These are phyloP conservation scores for Xanthoconium separans DNA, from an alignment of 1,284 basidiomycete genomes.

Conservation along the genomic window DNA sequence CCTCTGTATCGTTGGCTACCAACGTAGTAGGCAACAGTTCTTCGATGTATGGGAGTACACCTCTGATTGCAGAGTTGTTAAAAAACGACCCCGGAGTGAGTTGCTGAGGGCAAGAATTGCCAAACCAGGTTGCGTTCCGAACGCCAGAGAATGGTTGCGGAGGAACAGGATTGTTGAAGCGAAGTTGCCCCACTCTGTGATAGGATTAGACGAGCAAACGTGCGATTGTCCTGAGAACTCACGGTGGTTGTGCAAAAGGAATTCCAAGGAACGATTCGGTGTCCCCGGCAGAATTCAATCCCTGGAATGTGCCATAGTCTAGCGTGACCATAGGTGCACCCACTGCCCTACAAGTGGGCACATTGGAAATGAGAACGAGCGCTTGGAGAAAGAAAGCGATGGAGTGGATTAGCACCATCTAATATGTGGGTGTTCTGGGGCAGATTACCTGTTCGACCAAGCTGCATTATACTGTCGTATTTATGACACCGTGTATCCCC, in stretches of 20 bases:
- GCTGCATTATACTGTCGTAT: neutral
- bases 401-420: neutral
- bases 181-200: conserved; percentile 15
- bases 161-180: conserved; percentile 13
- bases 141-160: neutral
- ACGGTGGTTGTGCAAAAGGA: conserved; percentile 25
- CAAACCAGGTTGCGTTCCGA: neutral
- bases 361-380: neutral
- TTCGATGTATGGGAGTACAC: neutral
- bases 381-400: neutral
- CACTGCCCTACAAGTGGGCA: neutral
- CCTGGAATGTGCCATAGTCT: conserved; percentile 21
- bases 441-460: neutral
- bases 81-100: neutral
- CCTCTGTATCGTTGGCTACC: neutral
- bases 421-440: neutral
- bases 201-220: neutral
- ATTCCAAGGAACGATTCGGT: conserved; percentile 23
- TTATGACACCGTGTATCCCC: neutral
- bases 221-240: neutral
- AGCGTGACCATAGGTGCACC: conserved; percentile 10
- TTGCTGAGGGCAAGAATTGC: conserved; percentile 1
- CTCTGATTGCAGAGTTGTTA: neutral
- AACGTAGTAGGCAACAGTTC: neutral
- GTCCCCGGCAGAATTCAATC: conserved; percentile 12